Evolutionary conservation across 176 grass and related monocot species (phyloP), one percentile per base, ranked within the genome.

Genomic region (Dactylis glomerata): DNA sequence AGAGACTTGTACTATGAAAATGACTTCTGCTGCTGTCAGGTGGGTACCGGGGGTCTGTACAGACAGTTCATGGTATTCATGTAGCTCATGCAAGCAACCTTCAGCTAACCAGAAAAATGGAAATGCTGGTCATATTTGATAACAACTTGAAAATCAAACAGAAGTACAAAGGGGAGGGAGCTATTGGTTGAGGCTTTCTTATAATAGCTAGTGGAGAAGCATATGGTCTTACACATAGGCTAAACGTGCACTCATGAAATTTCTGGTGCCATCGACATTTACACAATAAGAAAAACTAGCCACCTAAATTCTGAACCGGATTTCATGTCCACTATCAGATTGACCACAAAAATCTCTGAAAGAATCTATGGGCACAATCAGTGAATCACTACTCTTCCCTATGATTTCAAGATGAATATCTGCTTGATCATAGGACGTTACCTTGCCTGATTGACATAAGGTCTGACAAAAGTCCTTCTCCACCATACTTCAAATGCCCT

Each of bases 401-500:
- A 49, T 19, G 5, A 78, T 70, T 63, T 85, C 82, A 85, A 58
- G 82, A 54, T 79, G 71, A 82, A 31, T 13, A 44, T 82, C 56
- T 50, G 33, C 50, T 83, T 51, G 36, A 68, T 22, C 26, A 16
- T n/a, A 73, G 68, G 82, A 40, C 65, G 47, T 86, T 79, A 58
- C 41, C 89, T 84, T 69, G 59, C 61, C 61, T 84, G 79, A 61
- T 45, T 83, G 78, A 86, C 82, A 78, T 88, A 98, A 54, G 95
- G 95, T 74, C 95, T 92, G 52, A 98, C 64, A 30, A 98, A 97
- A 40, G 95, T 95, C 79, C 95, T 91, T n/a, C 89, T 89, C 95
- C 92, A 98, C 95, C 95, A 95, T 64, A 98, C 95, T 36, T 98
- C 92, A 30, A 98, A 98, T 10, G 95, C 95, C 76, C 95, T 93